Base-by-base conservation (phyloP, 2,329 filamentous ascomycete species). In the Aspergillus sp. region DNA sequence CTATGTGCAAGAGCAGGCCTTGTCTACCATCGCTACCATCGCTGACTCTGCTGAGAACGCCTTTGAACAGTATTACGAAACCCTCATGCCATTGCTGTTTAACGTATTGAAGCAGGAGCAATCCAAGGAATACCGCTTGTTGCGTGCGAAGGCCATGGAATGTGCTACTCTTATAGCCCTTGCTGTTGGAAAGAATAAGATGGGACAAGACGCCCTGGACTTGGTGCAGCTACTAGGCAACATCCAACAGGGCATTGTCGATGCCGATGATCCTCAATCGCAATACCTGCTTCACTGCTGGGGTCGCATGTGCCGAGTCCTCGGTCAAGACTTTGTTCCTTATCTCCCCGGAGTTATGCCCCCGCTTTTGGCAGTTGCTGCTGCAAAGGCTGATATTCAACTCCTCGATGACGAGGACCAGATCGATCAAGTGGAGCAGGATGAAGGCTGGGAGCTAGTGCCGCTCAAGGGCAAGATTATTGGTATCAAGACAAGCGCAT, bases 281-380 rank as follows among this genome's bases (percentile, higher is more conserved):
- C 93, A 96, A 68, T 99, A 99, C 74, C 83, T 99, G 36, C 90
- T 99, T 77, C 95, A 99, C 81, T 99, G 95, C 79, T 99, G 95
- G 95, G 95, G 95, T 52, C 88, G 95, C 48, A 99, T 99, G 95
- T 98, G 93, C 77, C 89, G 95, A 64, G 93, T 99, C 30, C 84
- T 99, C 62, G 92, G 90, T 18, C 80, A 85, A 48, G 93, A 97
- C 67, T 99, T 99, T 75, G 82, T 98, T 12, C 93, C 93, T 15
- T 99, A 96, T 81, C 82, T 99, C 53, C 87, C 89, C 38, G 93
- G 87, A 49, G 95, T 99, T 61, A 98, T 99, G 87, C 93, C 93
- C 6, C 95, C 95, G 18, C 82, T 99, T 55, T 83, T 97, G 57
- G 89, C 96, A 71, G 84, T 98, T 62, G 95, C 93, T 30, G 90